Percentiles rank a stretch among this genome's conserved stretches.
phyloP scores from a whole-genome alignment of 495 filamentous ascomycete genomes.

The Talaromyces nanjingensis region DNA sequence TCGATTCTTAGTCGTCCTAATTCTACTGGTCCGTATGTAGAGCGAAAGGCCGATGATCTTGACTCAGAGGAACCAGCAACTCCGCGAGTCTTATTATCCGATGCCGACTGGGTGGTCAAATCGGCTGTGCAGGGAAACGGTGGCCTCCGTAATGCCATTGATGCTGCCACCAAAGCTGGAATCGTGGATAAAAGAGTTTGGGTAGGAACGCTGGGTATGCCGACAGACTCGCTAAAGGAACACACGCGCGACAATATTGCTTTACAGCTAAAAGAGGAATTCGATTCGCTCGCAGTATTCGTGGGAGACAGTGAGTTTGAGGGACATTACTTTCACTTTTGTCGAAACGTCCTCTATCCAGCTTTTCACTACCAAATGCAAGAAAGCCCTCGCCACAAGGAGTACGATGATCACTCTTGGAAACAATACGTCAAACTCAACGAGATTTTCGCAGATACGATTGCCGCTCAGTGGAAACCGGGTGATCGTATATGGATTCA shows the following conservation, averaged over 20 bases:
- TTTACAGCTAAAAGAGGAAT: slow-evolving; percentile 68
- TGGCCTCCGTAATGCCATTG: slow-evolving; percentile 77
- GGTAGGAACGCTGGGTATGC: slow-evolving; percentile 89
- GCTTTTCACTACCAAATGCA: slow-evolving; percentile 96
- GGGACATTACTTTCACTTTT: slow-evolving; percentile 88
- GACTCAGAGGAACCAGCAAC: slow-evolving; percentile 11
- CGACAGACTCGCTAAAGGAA: slow-evolving; percentile 69
- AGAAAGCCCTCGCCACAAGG: slow-evolving; percentile 95
- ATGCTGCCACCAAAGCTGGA: slow-evolving; percentile 61
- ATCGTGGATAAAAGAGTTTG: slow-evolving; percentile 64
- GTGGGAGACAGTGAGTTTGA: slow-evolving; percentile 84
- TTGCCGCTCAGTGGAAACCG: slow-evolving; percentile 83
- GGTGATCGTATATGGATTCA: slow-evolving; percentile 91
- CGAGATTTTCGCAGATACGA: slow-evolving; percentile 81
- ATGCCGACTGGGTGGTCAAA: slow-evolving; percentile 73
- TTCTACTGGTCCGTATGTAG: slow-evolving; percentile 26
- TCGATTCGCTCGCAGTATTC: slow-evolving; percentile 73
- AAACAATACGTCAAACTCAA: slow-evolving; percentile 87
- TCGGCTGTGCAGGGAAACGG: slow-evolving; percentile 85
- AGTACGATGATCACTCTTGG: slow-evolving; percentile 94
- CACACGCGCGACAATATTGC: slow-evolving; percentile 71
- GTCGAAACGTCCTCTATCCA: slow-evolving; percentile 84
- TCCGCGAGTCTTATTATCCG: slow-evolving; percentile 56
- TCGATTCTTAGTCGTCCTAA: slow-evolving; percentile 63
- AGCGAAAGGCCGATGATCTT: slow-evolving; percentile 14